Conservation (phyloP, 371 early-diverging fungal genomes). For the Mortierella sp. region DNA sequence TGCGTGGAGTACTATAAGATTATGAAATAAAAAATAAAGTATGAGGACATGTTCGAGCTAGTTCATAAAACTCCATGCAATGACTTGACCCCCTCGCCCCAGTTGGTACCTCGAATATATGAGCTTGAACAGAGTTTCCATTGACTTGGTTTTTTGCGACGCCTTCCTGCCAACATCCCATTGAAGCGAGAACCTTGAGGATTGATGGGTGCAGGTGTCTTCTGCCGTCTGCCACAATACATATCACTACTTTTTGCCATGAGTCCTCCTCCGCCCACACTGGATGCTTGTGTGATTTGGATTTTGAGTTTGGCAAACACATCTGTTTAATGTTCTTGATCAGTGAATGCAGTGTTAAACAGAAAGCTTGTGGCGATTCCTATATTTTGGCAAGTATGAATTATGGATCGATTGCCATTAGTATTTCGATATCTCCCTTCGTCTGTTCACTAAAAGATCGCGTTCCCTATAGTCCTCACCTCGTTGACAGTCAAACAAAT, state of each 20-base stretch:
- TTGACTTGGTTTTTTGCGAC: conserved; percentile 79
- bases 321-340: conserved; percentile 82
- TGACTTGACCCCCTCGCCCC: background rate
- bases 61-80: background rate
- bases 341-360: conserved; percentile 84
- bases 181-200: conserved; percentile 83
- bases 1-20: conserved; percentile 90
- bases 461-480: conserved; percentile 41
- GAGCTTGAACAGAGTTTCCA: conserved; percentile 74
- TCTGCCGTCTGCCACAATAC: conserved; percentile 87
- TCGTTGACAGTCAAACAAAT: conserved; percentile 95
- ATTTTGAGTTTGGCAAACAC: conserved; percentile 61
- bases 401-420: background rate
- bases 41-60: background rate
- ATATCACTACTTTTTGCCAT: conserved; percentile 93
- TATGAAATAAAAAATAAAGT: background rate
- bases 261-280: conserved; percentile 84
- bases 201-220: conserved; percentile 78
- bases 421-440: background rate
- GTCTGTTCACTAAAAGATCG: background rate
- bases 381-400: conserved; percentile 19
- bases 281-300: conserved; percentile 82
- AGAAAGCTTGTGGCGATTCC: conserved; percentile 89
- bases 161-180: conserved; percentile 96
- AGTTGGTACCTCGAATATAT: conserved; percentile 64